Percentiles rank a stretch among this genome's conserved stretches.
phyloP scores from a whole-genome alignment of 768 basidiomycete genomes.

The Collybiopsis luxurians region DNA sequence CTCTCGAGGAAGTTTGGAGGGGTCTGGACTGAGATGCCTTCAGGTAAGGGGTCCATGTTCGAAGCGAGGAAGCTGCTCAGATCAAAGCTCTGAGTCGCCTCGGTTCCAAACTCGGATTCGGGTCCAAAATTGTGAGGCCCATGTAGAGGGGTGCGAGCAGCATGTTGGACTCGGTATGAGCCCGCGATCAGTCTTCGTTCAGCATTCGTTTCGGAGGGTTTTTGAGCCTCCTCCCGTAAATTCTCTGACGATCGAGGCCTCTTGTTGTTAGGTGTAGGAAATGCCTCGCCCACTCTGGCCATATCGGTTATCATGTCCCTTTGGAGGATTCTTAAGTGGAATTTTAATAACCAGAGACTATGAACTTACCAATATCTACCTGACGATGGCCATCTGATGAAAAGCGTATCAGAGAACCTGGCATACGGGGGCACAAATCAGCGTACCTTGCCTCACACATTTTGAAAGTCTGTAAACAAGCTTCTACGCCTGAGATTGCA shows the following conservation, averaged over 20 bases:
- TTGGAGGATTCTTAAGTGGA: not conserved
- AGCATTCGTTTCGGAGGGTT: not conserved
- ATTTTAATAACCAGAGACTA: not conserved
- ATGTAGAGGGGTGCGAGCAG: not conserved
- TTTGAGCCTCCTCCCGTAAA: not conserved
- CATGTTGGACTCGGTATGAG: not conserved
- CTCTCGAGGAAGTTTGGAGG: not conserved
- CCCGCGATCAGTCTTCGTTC: not conserved
- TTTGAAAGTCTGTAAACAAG: slow-evolving; percentile 53
- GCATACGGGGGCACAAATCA: not conserved
- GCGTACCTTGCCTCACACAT: slow-evolving; percentile 37
- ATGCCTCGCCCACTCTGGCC: slow-evolving; percentile 15
- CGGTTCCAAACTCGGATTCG: not conserved
- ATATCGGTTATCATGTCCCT: slow-evolving; percentile 38
- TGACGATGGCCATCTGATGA: slow-evolving; percentile 36
- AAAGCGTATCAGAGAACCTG: not conserved
- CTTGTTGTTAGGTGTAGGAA: slow-evolving; percentile 5
- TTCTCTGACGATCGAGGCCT: slow-evolving; percentile 2
- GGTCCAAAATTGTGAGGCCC: slow-evolving; percentile 2
- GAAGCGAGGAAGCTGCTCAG: not conserved
- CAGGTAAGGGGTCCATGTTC: not conserved
- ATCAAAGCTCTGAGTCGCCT: slow-evolving; percentile 1
- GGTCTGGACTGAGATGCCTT: not conserved
- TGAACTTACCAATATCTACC: slow-evolving; percentile 37
- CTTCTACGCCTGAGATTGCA: slow-evolving; percentile 59